phyloP scores from a whole-genome alignment of 352 stramenopile species.

The Phytophthora crassamura region DNA sequence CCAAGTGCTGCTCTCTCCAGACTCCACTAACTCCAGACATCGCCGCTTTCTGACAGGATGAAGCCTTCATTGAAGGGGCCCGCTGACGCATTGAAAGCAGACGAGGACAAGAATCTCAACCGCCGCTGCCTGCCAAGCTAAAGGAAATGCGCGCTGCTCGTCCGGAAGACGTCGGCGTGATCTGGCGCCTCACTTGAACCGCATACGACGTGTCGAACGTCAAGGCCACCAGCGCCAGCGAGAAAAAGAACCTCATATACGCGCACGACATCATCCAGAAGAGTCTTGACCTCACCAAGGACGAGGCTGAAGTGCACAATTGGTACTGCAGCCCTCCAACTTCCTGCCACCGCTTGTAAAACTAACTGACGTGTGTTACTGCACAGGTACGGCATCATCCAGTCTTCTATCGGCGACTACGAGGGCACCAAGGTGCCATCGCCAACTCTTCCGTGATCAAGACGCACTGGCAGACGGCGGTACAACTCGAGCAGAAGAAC shows the following conservation, averaged over 20 bases:
- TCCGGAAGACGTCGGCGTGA: conserved; percentile 62
- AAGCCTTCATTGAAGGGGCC: conserved; percentile 51
- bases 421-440: conserved; percentile 87
- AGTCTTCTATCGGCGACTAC: conserved; percentile 86
- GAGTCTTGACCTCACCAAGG: conserved; percentile 53
- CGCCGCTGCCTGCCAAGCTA: conserved; percentile 71
- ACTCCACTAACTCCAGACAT: no score
- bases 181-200: conserved; percentile 69
- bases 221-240: conserved; percentile 53
- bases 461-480: conserved; percentile 78
- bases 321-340: conserved; percentile 44
- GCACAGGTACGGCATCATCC: conserved; percentile 75
- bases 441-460: conserved; percentile 87
- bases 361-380: neutral
- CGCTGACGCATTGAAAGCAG: conserved; percentile 61
- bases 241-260: conserved; percentile 80
- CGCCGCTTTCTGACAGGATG: no score
- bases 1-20: no score
- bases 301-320: conserved; percentile 80
- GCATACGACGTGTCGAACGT: conserved; percentile 74
- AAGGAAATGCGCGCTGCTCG: conserved; percentile 60
- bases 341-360: no score
- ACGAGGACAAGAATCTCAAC: conserved; percentile 78
- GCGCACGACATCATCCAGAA: conserved; percentile 67
- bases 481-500: conserved; percentile 76